These are phyloP conservation scores for Phytophthora pseudosyringae DNA, from an alignment of 352 stramenopile genomes.

Conservation along the genomic window DNA sequence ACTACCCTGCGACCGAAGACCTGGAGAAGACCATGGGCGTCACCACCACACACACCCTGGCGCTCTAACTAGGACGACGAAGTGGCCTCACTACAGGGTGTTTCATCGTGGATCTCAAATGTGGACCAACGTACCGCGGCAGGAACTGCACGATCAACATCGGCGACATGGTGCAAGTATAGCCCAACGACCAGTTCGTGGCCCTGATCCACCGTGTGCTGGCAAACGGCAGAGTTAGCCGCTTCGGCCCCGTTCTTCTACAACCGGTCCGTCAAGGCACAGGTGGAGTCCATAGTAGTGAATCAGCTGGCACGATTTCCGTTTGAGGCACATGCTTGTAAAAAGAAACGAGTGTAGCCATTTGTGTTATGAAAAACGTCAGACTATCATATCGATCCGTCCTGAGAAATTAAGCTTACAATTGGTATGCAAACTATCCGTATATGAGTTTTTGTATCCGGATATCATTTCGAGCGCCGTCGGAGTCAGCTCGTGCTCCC, in stretches of 20 bases:
- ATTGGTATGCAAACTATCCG: not conserved
- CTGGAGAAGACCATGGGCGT: constrained; percentile 45
- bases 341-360: not conserved
- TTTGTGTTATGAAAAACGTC: not conserved
- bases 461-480: not conserved
- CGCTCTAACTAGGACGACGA: constrained; percentile 56
- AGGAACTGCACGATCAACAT: constrained; percentile 69
- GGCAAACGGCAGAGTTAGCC: constrained; percentile 29
- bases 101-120: constrained; percentile 44
- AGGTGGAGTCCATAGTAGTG: constrained; percentile 66
- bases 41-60: constrained; percentile 37
- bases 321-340: constrained; percentile 44
- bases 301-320: constrained; percentile 90
- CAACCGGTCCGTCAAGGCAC: constrained; percentile 59
- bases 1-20: constrained; percentile 78
- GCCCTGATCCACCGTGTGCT: constrained; percentile 63
- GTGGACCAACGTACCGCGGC: constrained; percentile 50
- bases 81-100: constrained; percentile 51
- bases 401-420: not conserved
- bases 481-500: constrained; percentile 10
- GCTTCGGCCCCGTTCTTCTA: constrained; percentile 72
- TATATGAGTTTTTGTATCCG: not conserved
- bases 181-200: constrained; percentile 61
- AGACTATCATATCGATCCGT: no score
- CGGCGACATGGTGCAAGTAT: constrained; percentile 67